Evolutionary conservation across 1,284 basidiomycete species (phyloP).

Genomic region (Quambalaria eucalypti): DNA sequence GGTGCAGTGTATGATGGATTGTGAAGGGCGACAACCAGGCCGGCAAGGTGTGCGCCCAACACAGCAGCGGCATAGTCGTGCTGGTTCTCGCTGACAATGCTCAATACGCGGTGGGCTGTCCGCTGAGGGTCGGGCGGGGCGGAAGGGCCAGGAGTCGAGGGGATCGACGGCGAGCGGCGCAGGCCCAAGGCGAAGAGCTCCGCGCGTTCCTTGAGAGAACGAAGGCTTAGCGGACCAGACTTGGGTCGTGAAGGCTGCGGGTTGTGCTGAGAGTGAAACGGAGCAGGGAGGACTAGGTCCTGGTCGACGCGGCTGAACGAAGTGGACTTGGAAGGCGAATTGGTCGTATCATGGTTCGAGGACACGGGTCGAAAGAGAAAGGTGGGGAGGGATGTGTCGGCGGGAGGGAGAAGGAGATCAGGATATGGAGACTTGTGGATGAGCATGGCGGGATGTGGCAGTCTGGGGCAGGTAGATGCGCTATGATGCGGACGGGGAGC

Average conservation of each 20-base stretch:
- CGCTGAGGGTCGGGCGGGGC: background rate
- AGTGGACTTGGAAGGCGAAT: background rate
- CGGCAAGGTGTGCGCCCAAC: slow-evolving; percentile 36
- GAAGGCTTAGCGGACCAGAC: background rate
- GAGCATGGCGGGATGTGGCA: no score
- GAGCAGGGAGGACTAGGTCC: background rate
- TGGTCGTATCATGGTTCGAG: background rate
- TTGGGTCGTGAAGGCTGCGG: background rate
- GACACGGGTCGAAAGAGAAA: background rate
- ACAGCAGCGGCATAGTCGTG: slow-evolving; percentile 38
- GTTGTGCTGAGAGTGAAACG: background rate
- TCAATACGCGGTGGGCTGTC: background rate
- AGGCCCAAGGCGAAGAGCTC: background rate
- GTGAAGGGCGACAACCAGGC: slow-evolving; percentile 33
- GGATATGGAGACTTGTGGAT: background rate
- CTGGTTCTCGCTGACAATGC: slow-evolving; percentile 5
- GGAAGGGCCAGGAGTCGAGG: background rate
- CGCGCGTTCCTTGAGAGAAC: background rate
- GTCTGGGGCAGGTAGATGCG: no score
- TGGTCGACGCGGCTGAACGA: background rate
- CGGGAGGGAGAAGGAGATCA: background rate
- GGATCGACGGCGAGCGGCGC: background rate
- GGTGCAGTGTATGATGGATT: slow-evolving; percentile 41
- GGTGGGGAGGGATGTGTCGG: background rate
- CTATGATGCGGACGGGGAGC: no score